These are phyloP conservation scores for Alopecurus myosuroides DNA, from an alignment of 176 grass and related monocot species.

Conservation along the genomic window DNA sequence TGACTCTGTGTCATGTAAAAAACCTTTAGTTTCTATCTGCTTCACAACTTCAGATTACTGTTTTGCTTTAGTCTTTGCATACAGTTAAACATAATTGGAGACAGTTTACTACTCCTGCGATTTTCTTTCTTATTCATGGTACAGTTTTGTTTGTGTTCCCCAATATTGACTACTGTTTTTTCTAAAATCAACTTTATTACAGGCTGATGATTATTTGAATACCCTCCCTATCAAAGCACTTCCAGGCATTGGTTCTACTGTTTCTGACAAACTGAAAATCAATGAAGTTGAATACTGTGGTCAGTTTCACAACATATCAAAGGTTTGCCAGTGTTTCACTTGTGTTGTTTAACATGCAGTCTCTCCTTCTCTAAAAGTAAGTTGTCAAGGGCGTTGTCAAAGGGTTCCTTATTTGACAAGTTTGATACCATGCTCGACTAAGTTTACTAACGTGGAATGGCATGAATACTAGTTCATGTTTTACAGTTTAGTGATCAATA, in stretches of 20 bases:
- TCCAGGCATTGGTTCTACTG: slow-evolving; percentile 76
- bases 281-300: slow-evolving; percentile 64
- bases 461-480: background rate
- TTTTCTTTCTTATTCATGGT: slow-evolving; percentile 1
- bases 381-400: background rate
- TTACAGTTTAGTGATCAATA: slow-evolving; percentile 4
- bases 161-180: background rate
- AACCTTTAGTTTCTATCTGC: background rate
- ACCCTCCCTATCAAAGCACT: slow-evolving; percentile 79
- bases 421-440: background rate
- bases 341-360: slow-evolving; percentile 17
- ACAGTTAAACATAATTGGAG: background rate
- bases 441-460: background rate
- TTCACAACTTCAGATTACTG: background rate
- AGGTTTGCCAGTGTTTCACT: slow-evolving; percentile 33
- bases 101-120: background rate
- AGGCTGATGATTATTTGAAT: slow-evolving; percentile 74
- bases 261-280: slow-evolving; percentile 61
- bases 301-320: slow-evolving; percentile 58
- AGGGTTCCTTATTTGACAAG: background rate
- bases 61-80: slow-evolving; percentile 5
- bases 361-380: slow-evolving; percentile 3
- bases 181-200: slow-evolving; percentile 22
- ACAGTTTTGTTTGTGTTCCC: background rate
- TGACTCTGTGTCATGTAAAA: background rate